Evolutionary conservation across 2,329 filamentous ascomycete species (phyloP), one percentile per base, ranked within the genome.

Genomic region (Piedraia hortae): DNA sequence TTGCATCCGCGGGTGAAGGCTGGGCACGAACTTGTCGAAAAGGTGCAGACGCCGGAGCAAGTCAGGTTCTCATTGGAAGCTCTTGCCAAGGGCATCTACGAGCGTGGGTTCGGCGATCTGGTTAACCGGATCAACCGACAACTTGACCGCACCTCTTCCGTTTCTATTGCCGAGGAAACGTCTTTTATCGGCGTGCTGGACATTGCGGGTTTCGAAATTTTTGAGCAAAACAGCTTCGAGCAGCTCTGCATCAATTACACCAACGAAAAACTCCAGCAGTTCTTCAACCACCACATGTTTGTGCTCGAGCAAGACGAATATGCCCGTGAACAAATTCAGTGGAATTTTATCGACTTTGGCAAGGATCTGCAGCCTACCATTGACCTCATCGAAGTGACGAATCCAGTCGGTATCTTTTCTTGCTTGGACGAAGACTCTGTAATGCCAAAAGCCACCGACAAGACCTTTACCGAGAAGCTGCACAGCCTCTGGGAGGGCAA

Each of bases 281-380:
- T 97, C 46, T 97, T 97, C 60, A 97, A 97, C 38, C 85, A 97
- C 42, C 88, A 97, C 52, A 97, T 97, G 85, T 97, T 97, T 40
- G 85, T 97, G 6, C 56, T 97, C 5, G 85, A 97, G 43, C 85
- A 97, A 39, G 85, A 97, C 44, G 85, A 97, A 44, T 97, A 97
- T 44, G 80, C 85, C 5, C 59, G 82, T 21, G 85, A 97, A 42
- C 75, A 91, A 45, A 97, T 97, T 34, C 85, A 97, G 47, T 97
- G 85, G 85, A 78, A 93, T 40, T 97, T 97, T 43, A 97, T 97
- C 40, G 85, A 97, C 45, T 97, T 97, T 41, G 85, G 85, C 10
- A 78, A 80, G 29, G 85, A 97, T 39, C 55, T 97, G 12, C 88
- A 97, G 43, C 85, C 85, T 0, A 97, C 85, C 0, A 97, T 97